Conservation (phyloP, 257 asterid genomes). For the Avicennia marina region DNA sequence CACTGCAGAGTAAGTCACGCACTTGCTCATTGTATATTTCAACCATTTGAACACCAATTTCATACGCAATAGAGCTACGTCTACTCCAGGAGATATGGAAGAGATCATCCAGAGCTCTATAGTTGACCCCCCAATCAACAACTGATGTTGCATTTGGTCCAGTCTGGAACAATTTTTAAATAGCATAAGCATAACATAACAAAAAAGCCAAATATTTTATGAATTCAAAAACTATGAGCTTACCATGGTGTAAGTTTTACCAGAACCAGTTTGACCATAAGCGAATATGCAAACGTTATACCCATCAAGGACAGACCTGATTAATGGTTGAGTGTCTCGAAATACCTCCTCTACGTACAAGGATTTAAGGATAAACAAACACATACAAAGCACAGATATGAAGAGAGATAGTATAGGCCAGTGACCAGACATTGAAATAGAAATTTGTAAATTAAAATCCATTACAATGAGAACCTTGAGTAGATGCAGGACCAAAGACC, state of each 20-base stretch:
- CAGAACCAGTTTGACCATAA: conserved; percentile 97
- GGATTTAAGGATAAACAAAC: conserved; percentile 7
- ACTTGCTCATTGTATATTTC: conserved; percentile 97
- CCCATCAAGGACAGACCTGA: conserved; percentile 94
- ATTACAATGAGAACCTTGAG: conserved; percentile 65
- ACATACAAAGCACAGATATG: not conserved
- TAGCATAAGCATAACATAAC: conserved; percentile 15
- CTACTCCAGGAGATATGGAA: conserved; percentile 72
- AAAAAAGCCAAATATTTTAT: conserved; percentile 6
- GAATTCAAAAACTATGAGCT: conserved; percentile 10
- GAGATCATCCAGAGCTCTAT: conserved; percentile 92
- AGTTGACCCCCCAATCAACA: conserved; percentile 89
- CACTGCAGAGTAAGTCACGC: conserved; percentile 75
- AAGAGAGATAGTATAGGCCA: not conserved
- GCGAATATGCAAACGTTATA: conserved; percentile 95
- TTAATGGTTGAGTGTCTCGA: conserved; percentile 80
- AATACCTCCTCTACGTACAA: conserved; percentile 72
- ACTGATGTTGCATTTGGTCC: conserved; percentile 74
- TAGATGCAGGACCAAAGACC: conserved; percentile 70
- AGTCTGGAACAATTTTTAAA: conserved; percentile 40
- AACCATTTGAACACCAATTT: conserved; percentile 92
- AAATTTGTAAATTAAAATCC: not conserved
- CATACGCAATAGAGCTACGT: conserved; percentile 63
- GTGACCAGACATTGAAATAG: not conserved
- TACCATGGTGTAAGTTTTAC: conserved; percentile 98